Base-by-base conservation (phyloP, 2,329 filamentous ascomycete species). In the Claviceps sp. region DNA sequence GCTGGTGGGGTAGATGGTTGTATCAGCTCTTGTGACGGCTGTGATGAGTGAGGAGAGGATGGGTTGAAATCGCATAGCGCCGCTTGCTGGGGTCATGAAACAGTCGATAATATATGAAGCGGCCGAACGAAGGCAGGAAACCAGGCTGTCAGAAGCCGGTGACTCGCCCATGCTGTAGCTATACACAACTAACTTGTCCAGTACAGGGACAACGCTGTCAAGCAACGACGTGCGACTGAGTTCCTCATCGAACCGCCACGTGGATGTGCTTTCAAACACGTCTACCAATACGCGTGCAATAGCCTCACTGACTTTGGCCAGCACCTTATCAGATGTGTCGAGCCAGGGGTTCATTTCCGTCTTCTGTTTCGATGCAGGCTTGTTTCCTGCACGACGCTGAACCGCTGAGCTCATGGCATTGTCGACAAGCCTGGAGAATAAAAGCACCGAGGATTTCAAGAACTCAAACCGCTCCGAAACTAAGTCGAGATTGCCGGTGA, bases 401-500 rank as follows among this genome's bases (percentile, higher is more conserved):
- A 89, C 79, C 6, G 83, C 78, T 51, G 85, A 84, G 16, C 70
- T 72, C 60, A 87, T 79, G 6, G 86, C 82, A 60, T 90, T 89
- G 26, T 89, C 80, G 7, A 95, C 74, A 29, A 96, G 72, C 47
- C 79, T 75, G 4, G 83, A 79, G 61, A 93, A 94, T 2, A 97
- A 72, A 38, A 77, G 77, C 43, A 90, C 74, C 50, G 86, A 85
- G 17, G 82, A 82, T 14, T 83, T 71, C 29, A 97, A 73, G 61
- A 98, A 85, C 7, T 85, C 79, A 59, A 89, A 94, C 50, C 83
- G 79, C 49, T 85, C 85, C 4, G 78, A 76, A 2, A 86, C 80
- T 52, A 95, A 77, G 62, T 98, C 93, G 3, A 89, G 79, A 23
- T 81, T 83, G n/a, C 86, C 86, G 2, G 94, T 79, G 49, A 97